Percentiles rank a stretch among this genome's conserved stretches.
Evolutionary conservation across 139 green algal genomes (phyloP).

Genomic region (Chlorella sp.): DNA sequence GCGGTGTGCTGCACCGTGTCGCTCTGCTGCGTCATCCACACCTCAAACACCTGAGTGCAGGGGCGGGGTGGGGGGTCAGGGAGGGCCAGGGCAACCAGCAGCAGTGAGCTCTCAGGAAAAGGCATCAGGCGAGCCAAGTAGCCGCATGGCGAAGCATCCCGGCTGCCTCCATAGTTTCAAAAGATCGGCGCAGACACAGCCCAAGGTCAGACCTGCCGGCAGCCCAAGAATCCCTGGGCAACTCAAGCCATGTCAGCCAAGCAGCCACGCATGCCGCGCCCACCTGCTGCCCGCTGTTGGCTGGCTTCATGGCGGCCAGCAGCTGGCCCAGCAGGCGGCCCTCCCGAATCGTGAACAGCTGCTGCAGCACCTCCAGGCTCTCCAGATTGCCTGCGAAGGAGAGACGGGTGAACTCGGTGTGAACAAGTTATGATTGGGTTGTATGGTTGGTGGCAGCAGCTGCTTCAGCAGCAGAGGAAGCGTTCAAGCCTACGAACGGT

Average conservation of each 20-base stretch:
- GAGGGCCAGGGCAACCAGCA: background rate
- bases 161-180: too few relatives aligned
- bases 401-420: too few relatives aligned
- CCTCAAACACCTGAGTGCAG: constrained; percentile 74
- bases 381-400: background rate
- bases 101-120: too few relatives aligned
- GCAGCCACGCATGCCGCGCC: background rate
- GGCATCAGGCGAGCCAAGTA: too few relatives aligned
- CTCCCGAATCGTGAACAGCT: constrained; percentile 64
- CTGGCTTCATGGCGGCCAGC: constrained; percentile 54
- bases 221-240: too few relatives aligned
- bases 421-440: too few relatives aligned
- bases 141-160: too few relatives aligned
- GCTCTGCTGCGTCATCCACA: constrained; percentile 89
- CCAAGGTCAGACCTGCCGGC: too few relatives aligned
- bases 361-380: constrained; percentile 53
- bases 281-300: constrained; percentile 10
- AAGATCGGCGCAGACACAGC: too few relatives aligned
- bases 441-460: too few relatives aligned
- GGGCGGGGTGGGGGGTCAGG: background rate
- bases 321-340: constrained; percentile 70
- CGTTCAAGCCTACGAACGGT: too few relatives aligned
- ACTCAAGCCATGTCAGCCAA: too few relatives aligned
- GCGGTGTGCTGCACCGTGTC: constrained; percentile 81
- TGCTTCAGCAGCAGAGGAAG: background rate